Evolutionary conservation across 345 rosid species (phyloP), one percentile per base, ranked within the genome.

Genomic region (Rhizophora mangle): DNA sequence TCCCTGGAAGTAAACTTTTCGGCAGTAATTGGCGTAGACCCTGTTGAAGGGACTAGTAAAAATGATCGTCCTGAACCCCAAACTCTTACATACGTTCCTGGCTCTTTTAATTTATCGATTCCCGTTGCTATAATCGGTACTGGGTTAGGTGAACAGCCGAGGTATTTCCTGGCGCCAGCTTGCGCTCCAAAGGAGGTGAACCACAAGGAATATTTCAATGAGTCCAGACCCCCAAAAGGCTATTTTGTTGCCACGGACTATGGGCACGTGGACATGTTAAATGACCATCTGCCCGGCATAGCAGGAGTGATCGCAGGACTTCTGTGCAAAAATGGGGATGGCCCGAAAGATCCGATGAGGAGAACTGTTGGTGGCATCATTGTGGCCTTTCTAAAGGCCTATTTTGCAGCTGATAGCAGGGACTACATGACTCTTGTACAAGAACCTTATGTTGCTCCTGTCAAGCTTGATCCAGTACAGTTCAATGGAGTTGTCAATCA

Each of bases 181-280:
- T 82, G 83, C 34, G 84, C 84, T 4, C 80, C 86, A 7, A 39
- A 69, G 21, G 71, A 31, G 5, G 39, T 71, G 24, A 85, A 72
- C 70, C 76, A 85, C 31, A 60, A 46, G 31, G 79, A 78, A 62
- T 76, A 82, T 60, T 85, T 64, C 68, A 36, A 22, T 1, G 79
- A 81, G 77, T 70, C 60, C 36, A 82, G 36, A 54, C 76, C 80
- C 8, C 81, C 84, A 10, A 54, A 71, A 9, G 70, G 71, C 19
- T 83, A 76, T 69, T 82, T 82, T 60, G 84, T 67, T 6, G 47
- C 80, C 6, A 29, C 66, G 19, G 56, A 80, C 0, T 85, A 82
- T 30, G 84, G 86, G 3, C 86, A 85, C 65, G 67, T 80, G 84
- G 86, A 82, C 55, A 27, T 85, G 67, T 68, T 82, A 19, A 68